These are phyloP conservation scores for Fraxinus cuspidata DNA, from an alignment of 257 asterid species.

Conservation along the genomic window DNA sequence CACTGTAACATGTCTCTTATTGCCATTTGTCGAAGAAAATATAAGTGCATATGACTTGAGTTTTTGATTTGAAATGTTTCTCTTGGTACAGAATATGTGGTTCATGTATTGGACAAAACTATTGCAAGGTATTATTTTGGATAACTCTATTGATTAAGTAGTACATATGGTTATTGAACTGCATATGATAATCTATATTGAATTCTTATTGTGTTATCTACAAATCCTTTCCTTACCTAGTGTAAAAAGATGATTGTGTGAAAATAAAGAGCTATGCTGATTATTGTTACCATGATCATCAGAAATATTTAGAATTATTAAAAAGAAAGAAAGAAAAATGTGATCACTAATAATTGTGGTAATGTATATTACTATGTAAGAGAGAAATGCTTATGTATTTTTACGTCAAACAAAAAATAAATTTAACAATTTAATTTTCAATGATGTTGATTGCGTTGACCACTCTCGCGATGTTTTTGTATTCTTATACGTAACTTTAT, in stretches of 20 bases:
- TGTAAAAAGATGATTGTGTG: background rate
- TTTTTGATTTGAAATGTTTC: slow-evolving; percentile 21
- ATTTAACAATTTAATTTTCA: background rate
- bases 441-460: background rate
- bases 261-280: background rate
- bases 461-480: background rate
- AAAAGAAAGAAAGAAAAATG: background rate
- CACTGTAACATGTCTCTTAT: too few species aligned
- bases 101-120: slow-evolving; percentile 72
- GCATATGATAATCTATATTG: background rate
- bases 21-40: too few species aligned
- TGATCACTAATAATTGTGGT: background rate
- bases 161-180: background rate
- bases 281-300: background rate
- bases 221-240: background rate
- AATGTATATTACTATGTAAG: background rate
- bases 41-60: background rate
- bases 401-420: too few species aligned
- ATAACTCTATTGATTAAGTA: slow-evolving; percentile 1
- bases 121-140: slow-evolving; percentile 62
- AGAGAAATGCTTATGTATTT: background rate
- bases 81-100: slow-evolving; percentile 66
- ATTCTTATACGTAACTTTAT: background rate
- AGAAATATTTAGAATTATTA: too few species aligned
- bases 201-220: background rate